Evolutionary conservation across 1,284 basidiomycete species (phyloP), one percentile per base, ranked within the genome.

Genomic region (Chondrostereum purpureum): DNA sequence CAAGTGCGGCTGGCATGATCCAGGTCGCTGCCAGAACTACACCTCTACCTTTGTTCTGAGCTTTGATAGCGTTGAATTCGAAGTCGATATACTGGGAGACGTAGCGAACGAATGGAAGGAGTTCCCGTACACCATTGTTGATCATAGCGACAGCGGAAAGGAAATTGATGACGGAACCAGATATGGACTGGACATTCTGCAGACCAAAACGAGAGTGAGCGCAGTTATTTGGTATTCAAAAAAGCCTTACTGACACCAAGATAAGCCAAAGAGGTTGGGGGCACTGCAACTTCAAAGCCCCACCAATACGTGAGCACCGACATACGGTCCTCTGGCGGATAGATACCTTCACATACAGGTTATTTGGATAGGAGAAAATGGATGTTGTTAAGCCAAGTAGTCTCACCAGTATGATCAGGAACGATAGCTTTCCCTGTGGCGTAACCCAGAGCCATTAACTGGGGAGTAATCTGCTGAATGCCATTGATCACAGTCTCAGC

Each of bases 1-100:
- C 70, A 61, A 89, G 67, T 5, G 87, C 86, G 42, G 80, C 77
- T 17, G 86, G 87, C 72, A 89, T 78, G 44, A 88, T 74, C 83
- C 88, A 90, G 13, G 88, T 91, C 17, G 88, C 83, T 40, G 84
- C 83, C 59, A 88, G 90, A 24, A 91, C 80, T 16, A 90, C 87
- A 20, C 88, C 88, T 55, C 76, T 63, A 1, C 88, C 87, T 41
- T 70, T 55, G 55, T 91, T 73, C 53, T 83, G 75, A 20, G 56
- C 65, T 58, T 77, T 72, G 58, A 91, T 85, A 40, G 70, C 49
- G 45, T 62, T 66, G 68, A 80, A 88, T 58, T 89, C 85, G 35
- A 73, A 78, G 51, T 89, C 81, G 52, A 86, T 68, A 62, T 78
- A 88, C 53, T 85, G 82, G 24, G 80, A 68, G 46, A 88, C 80